Percentiles rank a stretch among this genome's conserved stretches.
phyloP scores from a whole-genome alignment of 345 rosid species.

The Eucalyptus cloeziana region DNA sequence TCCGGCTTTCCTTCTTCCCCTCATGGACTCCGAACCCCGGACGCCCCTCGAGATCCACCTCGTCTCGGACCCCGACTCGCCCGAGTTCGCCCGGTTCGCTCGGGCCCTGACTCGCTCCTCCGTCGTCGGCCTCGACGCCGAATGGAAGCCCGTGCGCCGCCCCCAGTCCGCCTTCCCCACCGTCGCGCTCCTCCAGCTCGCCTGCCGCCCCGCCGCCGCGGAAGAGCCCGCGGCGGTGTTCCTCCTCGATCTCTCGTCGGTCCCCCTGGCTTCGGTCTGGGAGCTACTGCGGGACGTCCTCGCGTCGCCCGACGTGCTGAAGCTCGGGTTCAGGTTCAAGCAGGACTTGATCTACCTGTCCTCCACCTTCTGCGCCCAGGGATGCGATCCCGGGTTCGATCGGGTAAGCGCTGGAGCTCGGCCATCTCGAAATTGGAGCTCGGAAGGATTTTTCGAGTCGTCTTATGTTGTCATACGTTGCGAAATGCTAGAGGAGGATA shows the following conservation, averaged over 20 bases:
- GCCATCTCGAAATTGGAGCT: neutral
- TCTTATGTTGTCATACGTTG: neutral
- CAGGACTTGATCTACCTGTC: conserved; percentile 82
- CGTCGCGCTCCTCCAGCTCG: conserved; percentile 74
- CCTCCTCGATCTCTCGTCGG: conserved; percentile 48
- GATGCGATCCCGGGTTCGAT: conserved; percentile 54
- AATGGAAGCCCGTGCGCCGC: conserved; percentile 60
- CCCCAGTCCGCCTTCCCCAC: conserved; percentile 38
- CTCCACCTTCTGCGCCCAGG: conserved; percentile 55
- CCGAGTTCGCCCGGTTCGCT: conserved; percentile 61
- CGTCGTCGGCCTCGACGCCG: conserved; percentile 73
- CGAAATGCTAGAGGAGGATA: neutral
- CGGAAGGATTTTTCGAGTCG: neutral
- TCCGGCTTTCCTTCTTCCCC: neutral
- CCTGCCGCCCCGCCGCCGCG: conserved; percentile 34
- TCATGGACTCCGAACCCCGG: neutral
- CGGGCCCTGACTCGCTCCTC: conserved; percentile 42
- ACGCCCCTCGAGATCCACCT: conserved; percentile 19
- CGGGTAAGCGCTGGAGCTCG: conserved; percentile 18
- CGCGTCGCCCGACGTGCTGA: conserved; percentile 64
- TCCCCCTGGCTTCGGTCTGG: conserved; percentile 53
- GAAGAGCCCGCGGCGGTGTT: conserved; percentile 39
- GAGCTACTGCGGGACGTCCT: conserved; percentile 44
- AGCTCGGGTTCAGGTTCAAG: conserved; percentile 72
- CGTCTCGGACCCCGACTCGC: conserved; percentile 42